phyloP scores from a whole-genome alignment of 352 stramenopile genomes.

The Phytophthora gonapodyides region DNA sequence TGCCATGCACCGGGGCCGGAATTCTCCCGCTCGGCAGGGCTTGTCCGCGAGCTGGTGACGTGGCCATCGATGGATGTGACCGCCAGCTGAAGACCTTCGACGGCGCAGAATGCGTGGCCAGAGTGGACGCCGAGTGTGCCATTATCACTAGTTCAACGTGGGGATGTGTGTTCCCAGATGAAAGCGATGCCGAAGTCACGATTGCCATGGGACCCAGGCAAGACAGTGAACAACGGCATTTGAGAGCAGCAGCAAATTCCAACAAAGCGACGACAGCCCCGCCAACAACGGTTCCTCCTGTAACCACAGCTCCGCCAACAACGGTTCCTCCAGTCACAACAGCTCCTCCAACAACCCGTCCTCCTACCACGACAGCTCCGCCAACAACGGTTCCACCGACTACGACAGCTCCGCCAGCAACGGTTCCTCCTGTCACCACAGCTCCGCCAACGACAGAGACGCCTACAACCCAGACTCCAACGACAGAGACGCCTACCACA shows the following conservation, averaged over 20 bases:
- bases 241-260: background rate
- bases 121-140: conserved; percentile 4
- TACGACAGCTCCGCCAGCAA: no score
- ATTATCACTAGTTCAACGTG: background rate
- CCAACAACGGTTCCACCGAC: no score
- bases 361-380: no score
- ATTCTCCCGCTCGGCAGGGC: background rate
- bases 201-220: no score
- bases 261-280: no score
- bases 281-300: no score
- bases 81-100: background rate
- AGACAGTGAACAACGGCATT: background rate
- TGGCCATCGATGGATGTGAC: background rate
- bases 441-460: background rate
- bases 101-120: background rate
- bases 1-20: background rate
- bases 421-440: background rate
- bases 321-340: no score
- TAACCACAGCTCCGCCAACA: no score
- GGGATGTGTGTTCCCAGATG: conserved; percentile 3
- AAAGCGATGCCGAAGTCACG: background rate
- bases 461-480: no score
- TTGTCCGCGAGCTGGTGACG: background rate
- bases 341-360: no score
- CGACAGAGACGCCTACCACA: no score